These are phyloP conservation scores for Phoenix roebelenii DNA, from an alignment of 176 grass and related monocot genomes.

Conservation along the genomic window DNA sequence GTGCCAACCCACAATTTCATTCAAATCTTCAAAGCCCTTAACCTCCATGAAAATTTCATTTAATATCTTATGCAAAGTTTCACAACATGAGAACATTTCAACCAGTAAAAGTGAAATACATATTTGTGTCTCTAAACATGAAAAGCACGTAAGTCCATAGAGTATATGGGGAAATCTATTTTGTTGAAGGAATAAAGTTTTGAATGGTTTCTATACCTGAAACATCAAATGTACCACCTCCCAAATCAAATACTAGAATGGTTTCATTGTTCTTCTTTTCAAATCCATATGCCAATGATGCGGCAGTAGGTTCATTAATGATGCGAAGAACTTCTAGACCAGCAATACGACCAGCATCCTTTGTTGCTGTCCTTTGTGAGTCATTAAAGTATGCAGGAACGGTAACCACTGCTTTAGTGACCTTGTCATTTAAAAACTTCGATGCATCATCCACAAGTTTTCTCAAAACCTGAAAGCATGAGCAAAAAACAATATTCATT, in stretches of 20 bases:
- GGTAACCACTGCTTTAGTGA: slow-evolving; percentile 72
- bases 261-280: slow-evolving; percentile 87
- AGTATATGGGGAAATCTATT: no score
- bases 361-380: slow-evolving; percentile 70
- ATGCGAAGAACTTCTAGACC: slow-evolving; percentile 72
- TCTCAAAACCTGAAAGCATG: slow-evolving; percentile 36
- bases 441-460: slow-evolving; percentile 72
- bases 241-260: slow-evolving; percentile 66
- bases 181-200: background rate
- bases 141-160: no score
- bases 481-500: background rate
- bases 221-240: slow-evolving; percentile 67
- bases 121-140: no score
- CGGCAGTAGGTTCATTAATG: slow-evolving; percentile 62
- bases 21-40: no score
- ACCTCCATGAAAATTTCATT: no score
- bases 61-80: no score
- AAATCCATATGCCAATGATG: slow-evolving; percentile 64
- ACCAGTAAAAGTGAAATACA: no score
- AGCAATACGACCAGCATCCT: slow-evolving; percentile 76
- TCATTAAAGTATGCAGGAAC: slow-evolving; percentile 71
- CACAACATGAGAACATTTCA: no score
- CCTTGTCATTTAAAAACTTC: slow-evolving; percentile 70
- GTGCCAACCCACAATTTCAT: no score
- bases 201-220: slow-evolving; percentile 35